Evolutionary conservation across 768 basidiomycete species (phyloP).

Genomic region (Glaciozyma antarctica): DNA sequence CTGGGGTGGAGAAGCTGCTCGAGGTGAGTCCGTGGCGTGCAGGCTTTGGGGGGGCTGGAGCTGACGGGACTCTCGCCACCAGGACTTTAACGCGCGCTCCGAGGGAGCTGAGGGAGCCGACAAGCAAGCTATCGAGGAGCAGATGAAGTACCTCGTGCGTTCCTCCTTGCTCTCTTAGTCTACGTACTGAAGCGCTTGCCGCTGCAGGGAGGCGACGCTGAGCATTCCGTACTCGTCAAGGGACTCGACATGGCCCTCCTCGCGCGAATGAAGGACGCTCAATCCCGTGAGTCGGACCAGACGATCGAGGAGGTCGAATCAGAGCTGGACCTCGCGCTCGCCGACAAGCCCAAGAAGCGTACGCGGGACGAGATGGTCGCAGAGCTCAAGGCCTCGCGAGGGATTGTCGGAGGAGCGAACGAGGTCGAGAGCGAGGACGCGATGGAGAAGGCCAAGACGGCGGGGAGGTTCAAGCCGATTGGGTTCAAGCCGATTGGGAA

Average conservation of each 20-base stretch:
- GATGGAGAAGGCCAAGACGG: background rate
- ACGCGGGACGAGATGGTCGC: slow-evolving; percentile 22
- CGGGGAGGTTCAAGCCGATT: slow-evolving; percentile 44
- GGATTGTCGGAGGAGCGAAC: background rate
- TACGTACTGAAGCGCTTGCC: background rate
- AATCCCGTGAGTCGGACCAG: slow-evolving; percentile 39
- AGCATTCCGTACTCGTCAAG: slow-evolving; percentile 79
- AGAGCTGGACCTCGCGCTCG: slow-evolving; percentile 50
- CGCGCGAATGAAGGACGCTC: slow-evolving; percentile 67
- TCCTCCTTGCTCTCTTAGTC: background rate
- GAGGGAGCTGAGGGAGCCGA: slow-evolving; percentile 1
- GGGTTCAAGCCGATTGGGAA: slow-evolving; percentile 56
- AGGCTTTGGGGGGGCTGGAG: background rate
- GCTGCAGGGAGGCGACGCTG: slow-evolving; percentile 59
- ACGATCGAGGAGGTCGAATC: slow-evolving; percentile 58
- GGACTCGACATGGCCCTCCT: slow-evolving; percentile 79
- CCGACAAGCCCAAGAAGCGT: slow-evolving; percentile 1
- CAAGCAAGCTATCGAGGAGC: slow-evolving; percentile 3
- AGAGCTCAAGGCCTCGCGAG: slow-evolving; percentile 10
- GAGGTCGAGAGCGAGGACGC: background rate
- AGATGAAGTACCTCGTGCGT: slow-evolving; percentile 29
- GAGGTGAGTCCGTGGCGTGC: background rate
- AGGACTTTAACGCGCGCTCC: slow-evolving; percentile 23
- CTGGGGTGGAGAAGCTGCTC: slow-evolving; percentile 44
- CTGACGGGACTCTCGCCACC: too few relatives aligned